phyloP scores from a whole-genome alignment of 345 rosid genomes.

The Corymbia maculata region DNA sequence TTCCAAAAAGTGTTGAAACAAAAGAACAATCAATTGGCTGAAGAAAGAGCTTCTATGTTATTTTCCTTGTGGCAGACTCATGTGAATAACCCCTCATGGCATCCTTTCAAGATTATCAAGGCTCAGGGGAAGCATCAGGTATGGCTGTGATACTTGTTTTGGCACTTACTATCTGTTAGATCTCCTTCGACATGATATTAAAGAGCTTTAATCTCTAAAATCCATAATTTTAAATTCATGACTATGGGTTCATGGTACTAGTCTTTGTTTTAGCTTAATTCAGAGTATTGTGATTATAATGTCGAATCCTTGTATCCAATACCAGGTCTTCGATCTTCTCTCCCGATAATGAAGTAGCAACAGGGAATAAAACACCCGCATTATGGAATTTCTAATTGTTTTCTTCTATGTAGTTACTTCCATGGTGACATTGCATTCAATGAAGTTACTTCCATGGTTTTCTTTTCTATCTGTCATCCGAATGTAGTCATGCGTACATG shows the following conservation, averaged over 20 bases:
- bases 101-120: not conserved
- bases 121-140: not conserved
- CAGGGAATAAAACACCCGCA: not conserved
- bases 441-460: no score
- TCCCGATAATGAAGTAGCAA: not conserved
- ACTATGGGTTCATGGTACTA: not conserved
- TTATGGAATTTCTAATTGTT: not conserved
- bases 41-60: not conserved
- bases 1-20: not conserved
- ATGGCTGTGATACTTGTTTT: not conserved
- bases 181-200: not conserved
- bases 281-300: no score
- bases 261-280: not conserved
- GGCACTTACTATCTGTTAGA: not conserved
- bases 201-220: not conserved
- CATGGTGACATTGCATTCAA: not conserved
- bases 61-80: not conserved
- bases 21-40: not conserved
- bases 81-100: not conserved
- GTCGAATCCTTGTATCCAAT: not conserved
- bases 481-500: not conserved
- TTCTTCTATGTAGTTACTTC: not conserved
- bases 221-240: not conserved
- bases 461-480: not conserved
- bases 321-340: not conserved